Base-by-base conservation (phyloP, 352 stramenopile species). In the Phytopythium boreale region DNA sequence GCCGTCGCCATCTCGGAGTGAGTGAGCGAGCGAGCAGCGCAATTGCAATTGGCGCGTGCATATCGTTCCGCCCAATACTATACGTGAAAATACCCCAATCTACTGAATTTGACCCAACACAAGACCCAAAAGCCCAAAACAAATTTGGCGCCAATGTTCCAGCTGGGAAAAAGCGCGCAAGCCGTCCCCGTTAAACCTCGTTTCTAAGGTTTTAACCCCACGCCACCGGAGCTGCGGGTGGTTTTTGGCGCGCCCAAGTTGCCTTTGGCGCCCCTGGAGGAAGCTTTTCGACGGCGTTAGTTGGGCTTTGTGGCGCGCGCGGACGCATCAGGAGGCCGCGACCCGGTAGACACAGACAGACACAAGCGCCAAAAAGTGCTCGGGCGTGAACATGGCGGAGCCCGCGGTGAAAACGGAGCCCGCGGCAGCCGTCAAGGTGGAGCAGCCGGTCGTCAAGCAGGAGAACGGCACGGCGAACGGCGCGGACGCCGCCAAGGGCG, bases 401-500 rank as follows among this genome's bases (percentile, higher is more conserved):
- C 46, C 46, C 22, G 46, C 46, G 56, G 62, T 66, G 24, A 57
- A 57, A 26, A 37, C 59, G 57, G n/a, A 53, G 52, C 50, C 61
- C 39, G 66, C 51, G 29, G 50, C 17, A 27, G 50, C 50, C 31
- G 61, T 64, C 22, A 73, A 74, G 56, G 56, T 41, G 56, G 68
- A 72, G 41, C 47, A 22, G 3, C 66, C 61, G 55, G 63, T 62
- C 61, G 76, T 74, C 43, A 86, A 81, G 70, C 56, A 53, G 27
- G 71, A 80, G 61, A 8, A 66, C 69, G 60, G 56, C 29, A 55
- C 50, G 27, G 71, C 78, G 61, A 8, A 66, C 69, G 60, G 56
- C 29, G 57, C 50, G 1, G 65, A 43, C 1, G 36, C 49, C 3
- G 26, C 64, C 10, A 68, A 63, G 7, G 34, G 34, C 14, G 26